Conservation (phyloP, 176 grass and related monocot species). For the Carex cristatella region DNA sequence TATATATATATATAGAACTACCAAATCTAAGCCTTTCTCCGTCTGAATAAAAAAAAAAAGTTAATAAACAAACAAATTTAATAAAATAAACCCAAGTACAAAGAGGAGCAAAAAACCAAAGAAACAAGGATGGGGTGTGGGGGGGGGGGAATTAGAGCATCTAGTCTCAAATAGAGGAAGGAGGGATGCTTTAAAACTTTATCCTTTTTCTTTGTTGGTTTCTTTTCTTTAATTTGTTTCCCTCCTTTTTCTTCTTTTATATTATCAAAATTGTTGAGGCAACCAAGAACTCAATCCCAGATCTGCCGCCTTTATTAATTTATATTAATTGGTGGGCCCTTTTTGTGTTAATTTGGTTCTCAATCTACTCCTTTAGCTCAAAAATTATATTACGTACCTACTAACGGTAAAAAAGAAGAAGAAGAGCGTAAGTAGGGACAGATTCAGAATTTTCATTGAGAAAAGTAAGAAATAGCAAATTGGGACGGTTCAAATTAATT, state of each 20-base stretch:
- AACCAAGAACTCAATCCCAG: not conserved
- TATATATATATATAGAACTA: not conserved
- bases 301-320: not conserved
- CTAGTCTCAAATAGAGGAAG: not conserved
- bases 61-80: not conserved
- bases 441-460: no score
- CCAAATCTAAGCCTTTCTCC: not conserved
- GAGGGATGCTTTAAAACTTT: not conserved
- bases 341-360: not conserved
- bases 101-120: not conserved
- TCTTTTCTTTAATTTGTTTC: not conserved
- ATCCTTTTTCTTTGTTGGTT: not conserved
- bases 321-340: not conserved
- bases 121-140: not conserved
- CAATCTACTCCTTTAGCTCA: no score
- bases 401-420: no score
- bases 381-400: no score
- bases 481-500: no score
- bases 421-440: no score
- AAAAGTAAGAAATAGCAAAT: no score
- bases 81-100: not conserved
- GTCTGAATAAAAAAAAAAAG: not conserved
- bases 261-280: not conserved
- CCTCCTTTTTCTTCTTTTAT: not conserved
- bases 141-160: not conserved